Percentiles rank a stretch among this genome's conserved stretches.
Conservation (phyloP, 73 alveolate species). For the Blepharisma stoltei region DNA sequence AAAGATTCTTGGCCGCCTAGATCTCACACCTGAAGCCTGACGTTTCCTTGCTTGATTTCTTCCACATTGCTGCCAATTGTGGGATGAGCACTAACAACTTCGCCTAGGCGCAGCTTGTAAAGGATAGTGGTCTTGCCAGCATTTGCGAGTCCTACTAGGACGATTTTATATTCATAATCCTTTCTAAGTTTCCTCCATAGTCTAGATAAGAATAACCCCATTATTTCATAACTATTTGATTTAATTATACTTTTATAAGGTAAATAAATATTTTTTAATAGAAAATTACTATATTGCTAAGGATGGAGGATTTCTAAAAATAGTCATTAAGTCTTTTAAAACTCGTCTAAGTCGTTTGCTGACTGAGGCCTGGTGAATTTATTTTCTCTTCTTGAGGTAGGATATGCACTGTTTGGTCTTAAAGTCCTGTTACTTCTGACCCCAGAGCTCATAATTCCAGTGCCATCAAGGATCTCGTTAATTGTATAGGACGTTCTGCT, state of each 20-base stretch:
- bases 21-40: constrained; percentile 91
- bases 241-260: no score
- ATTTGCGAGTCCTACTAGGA: constrained; percentile 83
- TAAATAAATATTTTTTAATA: no score
- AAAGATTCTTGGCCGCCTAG: constrained; percentile 90
- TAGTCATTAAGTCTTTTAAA: no score
- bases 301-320: no score
- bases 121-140: constrained; percentile 94
- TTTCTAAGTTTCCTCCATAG: constrained; percentile 50
- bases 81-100: constrained; percentile 89
- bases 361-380: constrained; percentile 1
- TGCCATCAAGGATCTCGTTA: not conserved
- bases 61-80: constrained; percentile 92
- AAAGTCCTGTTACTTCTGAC: not conserved
- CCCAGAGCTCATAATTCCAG: not conserved
- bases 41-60: constrained; percentile 76
- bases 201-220: constrained; percentile 72
- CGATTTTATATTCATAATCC: constrained; percentile 70
- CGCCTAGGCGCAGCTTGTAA: constrained; percentile 67
- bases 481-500: not conserved
- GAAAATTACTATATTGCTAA: no score
- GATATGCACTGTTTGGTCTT: constrained; percentile 1
- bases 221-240: constrained; percentile 26
- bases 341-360: no score
- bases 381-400: not conserved